A percentile compares a stretch with the other conserved stretches of the same genome.
These are phyloP conservation scores for Globisporangium radiosum DNA, from an alignment of 352 stramenopile species.

Conservation along the genomic window DNA sequence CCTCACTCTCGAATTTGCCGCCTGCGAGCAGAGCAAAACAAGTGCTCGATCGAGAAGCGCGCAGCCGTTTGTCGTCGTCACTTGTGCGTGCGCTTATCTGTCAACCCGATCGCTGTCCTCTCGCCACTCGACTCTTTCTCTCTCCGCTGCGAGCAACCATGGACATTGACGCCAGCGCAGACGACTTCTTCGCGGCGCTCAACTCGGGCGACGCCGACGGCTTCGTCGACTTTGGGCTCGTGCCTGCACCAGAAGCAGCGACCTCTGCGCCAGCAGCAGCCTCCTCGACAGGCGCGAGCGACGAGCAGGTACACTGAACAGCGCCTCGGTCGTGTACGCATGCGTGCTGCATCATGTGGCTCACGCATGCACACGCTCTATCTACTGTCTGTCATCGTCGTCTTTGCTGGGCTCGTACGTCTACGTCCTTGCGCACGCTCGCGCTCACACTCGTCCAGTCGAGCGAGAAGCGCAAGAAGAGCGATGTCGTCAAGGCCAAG, in stretches of 20 bases:
- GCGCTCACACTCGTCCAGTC: slow-evolving; percentile 3
- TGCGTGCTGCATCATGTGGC: no score
- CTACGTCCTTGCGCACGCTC: not conserved
- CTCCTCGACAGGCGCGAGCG: not conserved
- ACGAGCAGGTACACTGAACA: slow-evolving; percentile 14
- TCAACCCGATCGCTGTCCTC: no score
- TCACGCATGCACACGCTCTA: not conserved
- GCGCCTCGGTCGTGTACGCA: no score
- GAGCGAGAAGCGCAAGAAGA: slow-evolving; percentile 42
- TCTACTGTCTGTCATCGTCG: no score
- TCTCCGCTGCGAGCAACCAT: slow-evolving; percentile 18
- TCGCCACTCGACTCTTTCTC: no score
- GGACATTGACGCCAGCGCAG: slow-evolving; percentile 68
- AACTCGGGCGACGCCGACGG: slow-evolving; percentile 55
- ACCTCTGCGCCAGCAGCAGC: not conserved
- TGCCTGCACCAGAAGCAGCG: slow-evolving; percentile 21
- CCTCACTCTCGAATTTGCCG: no score
- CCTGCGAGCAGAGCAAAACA: no score
- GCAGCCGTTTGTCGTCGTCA: no score
- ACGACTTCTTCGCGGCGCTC: slow-evolving; percentile 80
- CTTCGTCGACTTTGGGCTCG: slow-evolving; percentile 43
- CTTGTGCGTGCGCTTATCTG: no score
- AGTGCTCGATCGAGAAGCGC: no score
- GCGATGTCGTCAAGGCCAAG: slow-evolving; percentile 26
- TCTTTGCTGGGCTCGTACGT: not conserved